Base-by-base conservation (phyloP, 495 filamentous ascomycete genomes). In the Podospora australis region DNA sequence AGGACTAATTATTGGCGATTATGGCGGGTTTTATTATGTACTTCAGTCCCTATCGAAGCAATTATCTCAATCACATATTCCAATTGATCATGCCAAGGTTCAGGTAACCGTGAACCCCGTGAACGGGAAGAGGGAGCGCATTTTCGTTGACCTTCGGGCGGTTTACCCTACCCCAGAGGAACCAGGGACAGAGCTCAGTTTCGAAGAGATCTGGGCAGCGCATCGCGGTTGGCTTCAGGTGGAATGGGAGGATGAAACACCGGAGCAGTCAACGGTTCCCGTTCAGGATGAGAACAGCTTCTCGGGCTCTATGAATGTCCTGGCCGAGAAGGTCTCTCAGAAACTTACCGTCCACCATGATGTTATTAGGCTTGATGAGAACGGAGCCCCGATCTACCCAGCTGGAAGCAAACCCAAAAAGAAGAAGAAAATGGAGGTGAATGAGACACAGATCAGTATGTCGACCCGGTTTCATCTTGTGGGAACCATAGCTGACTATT, bases 1-100 rank as follows among this genome's bases (percentile, higher is more conserved):
- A 96, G 90, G 90, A 94, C 89, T 96, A 94, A 96, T 88, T 78
- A 69, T 68, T 80, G 78, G 64, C 68, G 70, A 73, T 78, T 58
- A 70, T 72, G 74, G 69, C 14, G 11, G 17, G 22, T 20, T 9
- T 43, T 46, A 62, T 55, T 47, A 60, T 78, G 72, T 77, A 76
- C 65, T 77, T 71, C 69, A 76, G 71, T 76, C 70, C 62, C 57
- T 73, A 56, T 65, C 71, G 39, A 62, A 62, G 36, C 71, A 71
- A 64, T 63, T 74, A 63, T 64, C 69, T 54, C 65, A 72, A 66
- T 71, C 69, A 36, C 72, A 73, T 53, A 72, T 73, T 62, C 55
- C 64, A 39, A 71, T 71, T 60, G 70, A 71, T 53, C 66, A 69
- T 46, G 67, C 62, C 44, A 70, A 84, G 61, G 70, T 81, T 69